phyloP scores from a whole-genome alignment of 805 yeast genomes.

The Lipomyces spencermartinsiae region DNA sequence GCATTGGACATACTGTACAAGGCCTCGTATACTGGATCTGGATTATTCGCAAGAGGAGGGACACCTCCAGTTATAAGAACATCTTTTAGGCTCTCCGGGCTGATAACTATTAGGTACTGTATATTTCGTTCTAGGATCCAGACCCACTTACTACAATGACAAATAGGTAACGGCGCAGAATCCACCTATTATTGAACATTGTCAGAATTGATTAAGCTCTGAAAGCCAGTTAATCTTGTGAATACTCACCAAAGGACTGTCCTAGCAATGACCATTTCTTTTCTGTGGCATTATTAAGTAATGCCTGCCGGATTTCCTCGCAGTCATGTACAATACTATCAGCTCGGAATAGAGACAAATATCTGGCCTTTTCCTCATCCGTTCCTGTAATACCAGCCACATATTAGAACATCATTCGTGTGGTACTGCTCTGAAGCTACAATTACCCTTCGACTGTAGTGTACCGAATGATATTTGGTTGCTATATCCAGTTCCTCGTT shows the following conservation, averaged over 20 bases:
- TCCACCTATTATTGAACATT: conserved; percentile 45
- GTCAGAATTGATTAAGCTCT: neutral
- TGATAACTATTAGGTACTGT: conserved; percentile 21
- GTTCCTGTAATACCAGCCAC: conserved; percentile 10
- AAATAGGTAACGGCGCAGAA: conserved; percentile 58
- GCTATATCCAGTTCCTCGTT: conserved; percentile 67
- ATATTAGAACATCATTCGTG: neutral
- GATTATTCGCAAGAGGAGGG: conserved; percentile 56
- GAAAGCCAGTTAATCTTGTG: neutral
- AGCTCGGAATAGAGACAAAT: conserved; percentile 57
- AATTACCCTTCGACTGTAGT: conserved; percentile 23
- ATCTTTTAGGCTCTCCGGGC: conserved; percentile 34
- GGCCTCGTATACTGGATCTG: conserved; percentile 57
- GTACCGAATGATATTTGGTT: conserved; percentile 52
- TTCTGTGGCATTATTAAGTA: conserved; percentile 44
- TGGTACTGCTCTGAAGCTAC: neutral
- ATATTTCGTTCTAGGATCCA: neutral
- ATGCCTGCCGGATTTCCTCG: conserved; percentile 52
- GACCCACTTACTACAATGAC: conserved; percentile 46
- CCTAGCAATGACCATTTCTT: conserved; percentile 61
- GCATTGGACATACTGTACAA: conserved; percentile 47
- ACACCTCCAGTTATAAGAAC: conserved; percentile 62
- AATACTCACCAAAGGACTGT: conserved; percentile 55
- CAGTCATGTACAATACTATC: conserved; percentile 53
- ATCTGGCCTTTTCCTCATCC: conserved; percentile 49